A percentile compares a stretch with the other conserved stretches of the same genome.
Conservation (phyloP, 345 rosid species). For the Geranium brycei region DNA sequence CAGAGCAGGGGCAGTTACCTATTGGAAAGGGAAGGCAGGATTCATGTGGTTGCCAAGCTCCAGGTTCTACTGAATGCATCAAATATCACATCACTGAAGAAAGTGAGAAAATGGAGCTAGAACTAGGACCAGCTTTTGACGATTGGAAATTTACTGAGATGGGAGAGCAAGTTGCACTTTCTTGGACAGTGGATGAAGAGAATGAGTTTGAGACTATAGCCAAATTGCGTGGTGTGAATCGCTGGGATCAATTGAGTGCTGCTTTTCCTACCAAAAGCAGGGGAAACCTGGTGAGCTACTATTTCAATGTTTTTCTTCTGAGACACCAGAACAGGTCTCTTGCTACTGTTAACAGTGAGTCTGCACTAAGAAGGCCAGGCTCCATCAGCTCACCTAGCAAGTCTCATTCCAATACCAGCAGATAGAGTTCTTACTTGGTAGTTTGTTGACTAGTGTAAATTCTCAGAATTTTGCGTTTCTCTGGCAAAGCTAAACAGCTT, state of each 20-base stretch:
- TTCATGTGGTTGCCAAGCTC: conserved; percentile 57
- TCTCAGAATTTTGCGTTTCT: background rate
- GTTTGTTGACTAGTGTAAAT: background rate
- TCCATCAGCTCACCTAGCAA: conserved; percentile 45
- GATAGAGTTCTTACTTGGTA: conserved; percentile 7
- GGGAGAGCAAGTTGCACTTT: conserved; percentile 52
- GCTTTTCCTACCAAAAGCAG: conserved; percentile 17
- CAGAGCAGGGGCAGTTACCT: conserved; percentile 26
- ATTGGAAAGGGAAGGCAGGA: conserved; percentile 83
- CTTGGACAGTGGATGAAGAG: conserved; percentile 37
- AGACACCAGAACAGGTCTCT: conserved; percentile 31
- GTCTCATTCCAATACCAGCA: conserved; percentile 18
- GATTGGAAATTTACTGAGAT: conserved; percentile 48
- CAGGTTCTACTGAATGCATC: conserved; percentile 55
- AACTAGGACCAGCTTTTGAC: conserved; percentile 55
- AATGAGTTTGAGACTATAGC: conserved; percentile 21
- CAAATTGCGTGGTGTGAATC: conserved; percentile 12
- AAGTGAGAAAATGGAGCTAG: conserved; percentile 38
- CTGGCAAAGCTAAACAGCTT: background rate
- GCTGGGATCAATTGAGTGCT: conserved; percentile 20
- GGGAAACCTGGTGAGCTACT: conserved; percentile 30
- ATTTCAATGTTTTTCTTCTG: conserved; percentile 32
- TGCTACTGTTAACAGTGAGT: conserved; percentile 20
- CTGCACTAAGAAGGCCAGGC: conserved; percentile 22
- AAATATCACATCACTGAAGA: conserved; percentile 54